phyloP scores from a whole-genome alignment of 306 rosid species.

The Quercus alba region DNA sequence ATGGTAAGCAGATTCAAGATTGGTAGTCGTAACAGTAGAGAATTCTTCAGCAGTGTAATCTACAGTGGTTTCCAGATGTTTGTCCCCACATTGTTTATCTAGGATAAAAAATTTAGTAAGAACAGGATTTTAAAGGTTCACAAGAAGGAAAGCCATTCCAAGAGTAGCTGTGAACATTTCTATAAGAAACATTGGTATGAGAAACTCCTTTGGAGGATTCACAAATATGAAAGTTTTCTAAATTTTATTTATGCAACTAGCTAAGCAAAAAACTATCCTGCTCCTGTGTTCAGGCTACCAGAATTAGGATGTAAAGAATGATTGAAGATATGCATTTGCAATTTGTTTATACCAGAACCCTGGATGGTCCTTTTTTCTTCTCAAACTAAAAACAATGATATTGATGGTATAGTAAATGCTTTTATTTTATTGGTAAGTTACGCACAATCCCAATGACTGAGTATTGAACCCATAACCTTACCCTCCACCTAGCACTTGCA shows the following conservation, averaged over 20 bases:
- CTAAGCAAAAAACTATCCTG: background rate
- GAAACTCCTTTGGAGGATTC: background rate
- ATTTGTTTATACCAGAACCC: background rate
- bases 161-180: background rate
- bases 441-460: no score
- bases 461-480: no score
- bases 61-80: background rate
- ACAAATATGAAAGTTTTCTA: background rate
- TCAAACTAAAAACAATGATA: background rate
- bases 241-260: background rate
- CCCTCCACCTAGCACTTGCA: no score
- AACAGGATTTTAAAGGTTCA: background rate
- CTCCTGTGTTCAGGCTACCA: background rate
- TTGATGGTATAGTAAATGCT: background rate
- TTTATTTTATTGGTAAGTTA: no score
- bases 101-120: background rate
- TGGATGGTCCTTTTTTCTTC: background rate
- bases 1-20: slow-evolving; percentile 39
- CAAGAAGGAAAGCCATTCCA: no score
- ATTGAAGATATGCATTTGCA: no score
- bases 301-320: background rate
- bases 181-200: background rate
- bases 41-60: slow-evolving; percentile 35
- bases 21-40: slow-evolving; percentile 25
- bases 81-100: slow-evolving; percentile 45